Evolutionary conservation across 2,329 filamentous ascomycete species (phyloP).

Genomic region (Pyricularia sp.): DNA sequence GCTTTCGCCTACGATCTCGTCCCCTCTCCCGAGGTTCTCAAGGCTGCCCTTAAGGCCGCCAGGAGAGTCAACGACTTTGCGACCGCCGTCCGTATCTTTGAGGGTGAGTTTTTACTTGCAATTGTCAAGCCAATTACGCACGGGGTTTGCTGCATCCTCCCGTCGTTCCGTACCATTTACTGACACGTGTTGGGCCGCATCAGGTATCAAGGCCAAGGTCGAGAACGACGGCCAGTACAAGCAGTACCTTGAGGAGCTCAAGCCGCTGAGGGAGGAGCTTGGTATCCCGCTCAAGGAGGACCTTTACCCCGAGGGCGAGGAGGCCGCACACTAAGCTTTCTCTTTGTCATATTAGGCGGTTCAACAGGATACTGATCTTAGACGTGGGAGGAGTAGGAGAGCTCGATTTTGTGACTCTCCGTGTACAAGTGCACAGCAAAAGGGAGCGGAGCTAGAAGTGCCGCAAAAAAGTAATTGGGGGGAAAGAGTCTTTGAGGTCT

Average conservation of each 20-base stretch:
- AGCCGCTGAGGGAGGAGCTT: constrained; percentile 86
- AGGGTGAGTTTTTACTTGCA: constrained; percentile 54
- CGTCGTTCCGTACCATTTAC: background rate
- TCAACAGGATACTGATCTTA: background rate
- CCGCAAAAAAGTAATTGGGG: background rate
- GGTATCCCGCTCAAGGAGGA: constrained; percentile 87
- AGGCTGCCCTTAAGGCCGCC: constrained; percentile 85
- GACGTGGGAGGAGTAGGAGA: background rate
- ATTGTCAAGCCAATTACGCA: background rate
- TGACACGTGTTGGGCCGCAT: background rate
- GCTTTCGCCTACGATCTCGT: constrained; percentile 99
- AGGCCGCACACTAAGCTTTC: constrained; percentile 13
- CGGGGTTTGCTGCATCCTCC: background rate
- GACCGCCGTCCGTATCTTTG: constrained; percentile 95
- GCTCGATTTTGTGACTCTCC: background rate
- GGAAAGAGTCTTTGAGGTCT: background rate
- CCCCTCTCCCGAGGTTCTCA: constrained; percentile 82
- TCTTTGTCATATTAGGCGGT: background rate
- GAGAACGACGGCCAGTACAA: constrained; percentile 98
- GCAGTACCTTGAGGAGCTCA: constrained; percentile 89
- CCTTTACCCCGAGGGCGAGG: constrained; percentile 65
- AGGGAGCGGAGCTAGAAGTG: background rate
- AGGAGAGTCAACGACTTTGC: constrained; percentile 97
- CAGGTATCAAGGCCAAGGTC: constrained; percentile 98
- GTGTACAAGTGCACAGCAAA: constrained; percentile 1